Evolutionary conservation across 1,284 basidiomycete species (phyloP), one percentile per base, ranked within the genome.

Genomic region (Heliocybe sulcata): DNA sequence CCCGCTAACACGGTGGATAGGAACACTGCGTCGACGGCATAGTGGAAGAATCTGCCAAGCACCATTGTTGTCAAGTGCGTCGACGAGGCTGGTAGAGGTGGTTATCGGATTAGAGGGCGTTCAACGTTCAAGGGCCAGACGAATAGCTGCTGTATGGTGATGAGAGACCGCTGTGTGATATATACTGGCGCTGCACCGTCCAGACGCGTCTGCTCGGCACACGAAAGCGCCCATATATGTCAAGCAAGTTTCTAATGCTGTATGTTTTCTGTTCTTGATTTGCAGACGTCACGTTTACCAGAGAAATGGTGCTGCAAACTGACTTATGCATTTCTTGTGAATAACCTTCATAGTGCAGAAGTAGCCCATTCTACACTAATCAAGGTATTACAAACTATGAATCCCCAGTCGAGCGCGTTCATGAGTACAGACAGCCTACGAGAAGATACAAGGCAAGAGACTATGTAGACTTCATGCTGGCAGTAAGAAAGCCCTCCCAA

Each of bases 1-100:
- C 96, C 96, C 33, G 95, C 95, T 22, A 96, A 72, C 10, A 98
- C 80, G 10, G 95, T 92, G 16, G 93, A 94, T 54, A 98, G 61
- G 47, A 98, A 77, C 54, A 93, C 80, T 23, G 89, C 91, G 67
- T 98, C 96, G 54, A 90, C 72, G 45, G 87, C 81, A 65, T 91
- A 94, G 72, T 98, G 95, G 42, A 87, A 69, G 23, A 98, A 71
- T 69, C 85, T 82, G 63, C 93, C 94, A 45, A 97, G 72, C 35
- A 51, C 31, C 38, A 55, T 54, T 51, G 29, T 16, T 10, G 16
- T 20, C 2, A 16, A 42, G 38, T 42, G 38, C 16, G 4, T n/a
- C 38, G 38, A 42, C 38, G 38, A 20, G 16, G 38, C 8, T 42
- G 19, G 38, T 31, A 16, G 16, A 4, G 38, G 19, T 20, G 38